phyloP scores from a whole-genome alignment of 2,329 filamentous ascomycete genomes.

The Seiridium cupressi region DNA sequence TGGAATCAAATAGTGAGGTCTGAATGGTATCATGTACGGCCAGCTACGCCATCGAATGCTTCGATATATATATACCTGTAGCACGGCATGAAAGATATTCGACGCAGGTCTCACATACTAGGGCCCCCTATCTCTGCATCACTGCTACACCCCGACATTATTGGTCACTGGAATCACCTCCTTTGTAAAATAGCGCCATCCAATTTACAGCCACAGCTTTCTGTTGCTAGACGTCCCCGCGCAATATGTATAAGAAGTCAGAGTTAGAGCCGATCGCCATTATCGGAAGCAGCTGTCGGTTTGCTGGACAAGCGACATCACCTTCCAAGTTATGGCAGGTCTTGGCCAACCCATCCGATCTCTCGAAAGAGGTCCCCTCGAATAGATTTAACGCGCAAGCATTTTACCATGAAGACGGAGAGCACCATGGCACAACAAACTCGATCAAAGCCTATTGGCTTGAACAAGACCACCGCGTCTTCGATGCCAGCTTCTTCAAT shows the following conservation, averaged over 20 bases:
- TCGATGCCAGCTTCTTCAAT: slow-evolving; percentile 31
- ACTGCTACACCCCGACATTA: not conserved
- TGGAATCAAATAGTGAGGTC: not conserved
- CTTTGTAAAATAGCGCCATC: not conserved
- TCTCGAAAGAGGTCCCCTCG: slow-evolving; percentile 24
- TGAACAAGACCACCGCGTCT: slow-evolving; percentile 21
- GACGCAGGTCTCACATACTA: not conserved
- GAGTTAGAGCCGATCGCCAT: slow-evolving; percentile 25
- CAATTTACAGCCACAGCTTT: not conserved
- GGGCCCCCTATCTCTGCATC: not conserved
- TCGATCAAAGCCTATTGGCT: slow-evolving; percentile 28
- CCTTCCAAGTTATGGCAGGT: slow-evolving; percentile 25
- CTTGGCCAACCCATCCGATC: slow-evolving; percentile 21
- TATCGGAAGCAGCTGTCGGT: slow-evolving; percentile 27
- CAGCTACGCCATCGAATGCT: too few relatives aligned
- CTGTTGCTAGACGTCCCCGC: not conserved
- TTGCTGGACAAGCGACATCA: slow-evolving; percentile 23
- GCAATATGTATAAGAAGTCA: slow-evolving; percentile 17
- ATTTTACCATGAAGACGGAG: slow-evolving; percentile 27
- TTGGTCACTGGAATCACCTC: not conserved
- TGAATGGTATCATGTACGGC: not conserved
- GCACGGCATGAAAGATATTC: not conserved
- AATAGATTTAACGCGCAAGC: slow-evolving; percentile 22
- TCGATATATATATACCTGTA: slow-evolving; percentile 1
- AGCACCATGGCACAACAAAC: slow-evolving; percentile 29